A percentile compares a stretch with the other conserved stretches of the same genome.
Conservation (phyloP, 2,329 filamentous ascomycete genomes). For the Hymenoscyphus linearis region DNA sequence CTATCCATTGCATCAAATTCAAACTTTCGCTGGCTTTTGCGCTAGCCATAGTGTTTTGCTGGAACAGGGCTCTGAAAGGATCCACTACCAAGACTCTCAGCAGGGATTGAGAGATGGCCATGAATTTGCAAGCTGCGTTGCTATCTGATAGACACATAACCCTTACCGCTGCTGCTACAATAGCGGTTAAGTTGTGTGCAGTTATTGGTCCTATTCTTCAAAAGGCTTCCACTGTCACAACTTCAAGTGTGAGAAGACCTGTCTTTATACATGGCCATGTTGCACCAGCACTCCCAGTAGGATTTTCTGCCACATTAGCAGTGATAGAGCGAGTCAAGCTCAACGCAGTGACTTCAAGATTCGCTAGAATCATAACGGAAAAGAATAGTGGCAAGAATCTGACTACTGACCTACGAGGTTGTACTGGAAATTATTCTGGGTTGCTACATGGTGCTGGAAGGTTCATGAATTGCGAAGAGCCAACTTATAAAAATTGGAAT, state of each 20-base stretch:
- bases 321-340: no score
- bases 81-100: slow-evolving; percentile 8
- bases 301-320: slow-evolving; percentile 11
- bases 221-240: slow-evolving; percentile 13
- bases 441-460: slow-evolving; percentile 1
- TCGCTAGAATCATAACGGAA: neutral
- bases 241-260: neutral
- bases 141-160: slow-evolving; percentile 13
- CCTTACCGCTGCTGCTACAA: slow-evolving; percentile 9
- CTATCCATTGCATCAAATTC: slow-evolving; percentile 11
- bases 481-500: neutral
- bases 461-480: neutral
- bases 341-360: neutral
- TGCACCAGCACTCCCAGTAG: slow-evolving; percentile 12
- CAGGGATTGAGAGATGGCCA: slow-evolving; percentile 9
- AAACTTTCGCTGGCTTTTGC: slow-evolving; percentile 12
- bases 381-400: neutral
- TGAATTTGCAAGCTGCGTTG: slow-evolving; percentile 12
- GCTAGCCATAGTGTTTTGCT: slow-evolving; percentile 12
- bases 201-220: slow-evolving; percentile 19
- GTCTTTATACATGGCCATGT: slow-evolving; percentile 3
- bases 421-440: neutral
- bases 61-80: slow-evolving; percentile 14
- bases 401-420: neutral
- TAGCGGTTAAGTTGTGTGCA: slow-evolving; percentile 11